Base-by-base conservation (phyloP, 2,329 filamentous ascomycete genomes). In the Nothopassalora personata region DNA sequence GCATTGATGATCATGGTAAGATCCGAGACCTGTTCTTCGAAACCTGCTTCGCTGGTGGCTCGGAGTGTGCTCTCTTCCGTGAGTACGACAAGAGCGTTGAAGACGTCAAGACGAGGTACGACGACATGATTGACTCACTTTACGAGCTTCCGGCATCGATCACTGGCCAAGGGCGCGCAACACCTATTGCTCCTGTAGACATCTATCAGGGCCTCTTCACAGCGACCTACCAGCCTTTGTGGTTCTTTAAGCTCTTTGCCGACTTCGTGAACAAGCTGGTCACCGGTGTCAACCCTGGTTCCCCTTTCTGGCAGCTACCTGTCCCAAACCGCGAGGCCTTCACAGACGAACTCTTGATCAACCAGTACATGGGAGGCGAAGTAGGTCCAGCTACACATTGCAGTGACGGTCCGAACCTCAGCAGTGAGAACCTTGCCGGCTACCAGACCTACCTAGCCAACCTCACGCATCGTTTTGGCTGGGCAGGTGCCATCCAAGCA, bases 201-300 rank as follows among this genome's bases (percentile, higher is more conserved):
- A 54, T 66, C 1, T 39, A 60, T 15, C 56, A 60, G n/a, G 62
- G 64, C 18, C 64, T 64, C 53, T 59, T 66, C 58, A 64, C 55
- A 0, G 57, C 64, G 4, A 60, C 60, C 1, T 66, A 66, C 15
- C 64, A 66, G 45, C 64, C 64, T 1, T 48, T 66, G 9, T 59
- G 62, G 28, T 66, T 59, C 47, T 64, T 61, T 52, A 51, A 58
- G 45, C 46, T 59, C n/a, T 64, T 60, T 28, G 62, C 64, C 43
- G 60, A 66, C 47, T 66, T 60, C 34, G 18, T 58, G 10, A 61
- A 61, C 43, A 43, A 62, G 5, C 52, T 64, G 5, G 53, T 59
- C 11, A 60, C 58, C 0, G 60, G 58, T 15, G 47, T 49, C 4
- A 63, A 64, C 27, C 64, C 60, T 6, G 60, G 54, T 2, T 47